These are phyloP conservation scores for Hippophae tibetana DNA, from an alignment of 306 rosid species.

Conservation along the genomic window DNA sequence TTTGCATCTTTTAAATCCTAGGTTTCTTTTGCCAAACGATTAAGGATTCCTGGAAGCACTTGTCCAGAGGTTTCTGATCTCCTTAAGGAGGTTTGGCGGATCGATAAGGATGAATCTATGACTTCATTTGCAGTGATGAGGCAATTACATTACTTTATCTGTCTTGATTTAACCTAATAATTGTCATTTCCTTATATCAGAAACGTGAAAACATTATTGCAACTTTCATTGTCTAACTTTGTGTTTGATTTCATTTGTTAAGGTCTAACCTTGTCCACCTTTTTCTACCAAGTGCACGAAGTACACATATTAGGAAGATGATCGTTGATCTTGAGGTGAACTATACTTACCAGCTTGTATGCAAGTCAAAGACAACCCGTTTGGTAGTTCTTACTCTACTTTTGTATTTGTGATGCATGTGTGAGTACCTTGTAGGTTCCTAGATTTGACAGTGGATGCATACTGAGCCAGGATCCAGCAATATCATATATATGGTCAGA, in stretches of 20 bases:
- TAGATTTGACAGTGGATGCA: slow-evolving; percentile 74
- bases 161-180: neutral
- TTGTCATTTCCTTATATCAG: neutral
- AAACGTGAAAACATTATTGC: neutral
- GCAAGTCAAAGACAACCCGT: slow-evolving; percentile 1
- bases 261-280: slow-evolving; percentile 83
- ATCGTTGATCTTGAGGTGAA: slow-evolving; percentile 80
- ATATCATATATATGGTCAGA: slow-evolving; percentile 73
- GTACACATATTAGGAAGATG: slow-evolving; percentile 66
- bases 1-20: slow-evolving; percentile 19
- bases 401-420: slow-evolving; percentile 1
- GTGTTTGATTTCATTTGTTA: slow-evolving; percentile 27
- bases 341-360: slow-evolving; percentile 8
- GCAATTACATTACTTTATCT: slow-evolving; percentile 24
- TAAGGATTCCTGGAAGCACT: slow-evolving; percentile 61
- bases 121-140: slow-evolving; percentile 83
- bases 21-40: slow-evolving; percentile 77
- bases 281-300: slow-evolving; percentile 51
- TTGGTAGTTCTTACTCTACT: neutral
- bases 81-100: slow-evolving; percentile 63
- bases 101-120: slow-evolving; percentile 71
- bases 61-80: slow-evolving; percentile 52
- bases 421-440: slow-evolving; percentile 57
- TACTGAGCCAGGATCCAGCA: slow-evolving; percentile 89
- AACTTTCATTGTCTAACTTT: slow-evolving; percentile 17